Base-by-base conservation (phyloP, 1,284 basidiomycete genomes). In the Cryptococcus floricola region DNA sequence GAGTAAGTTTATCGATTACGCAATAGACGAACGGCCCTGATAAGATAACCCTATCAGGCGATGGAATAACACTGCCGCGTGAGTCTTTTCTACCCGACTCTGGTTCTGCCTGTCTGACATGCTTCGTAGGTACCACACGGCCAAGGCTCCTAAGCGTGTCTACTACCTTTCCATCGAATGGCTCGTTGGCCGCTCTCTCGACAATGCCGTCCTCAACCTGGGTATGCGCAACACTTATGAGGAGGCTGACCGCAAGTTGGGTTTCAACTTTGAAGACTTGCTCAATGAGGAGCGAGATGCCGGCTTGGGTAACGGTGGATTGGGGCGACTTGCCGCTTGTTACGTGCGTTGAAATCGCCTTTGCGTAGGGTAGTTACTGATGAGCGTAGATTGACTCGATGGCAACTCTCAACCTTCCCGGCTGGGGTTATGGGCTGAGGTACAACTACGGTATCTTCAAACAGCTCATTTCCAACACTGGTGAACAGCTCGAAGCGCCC, bases 361-460 rank as follows among this genome's bases (percentile, higher is more conserved):
- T 34, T 2, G 3, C 31, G 10, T 6, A 8, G 4, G 10, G 31
- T 34, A 3, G 10, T 56, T 53, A 49, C 60, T 4, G 48, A 58
- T 16, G 63, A 48, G 12, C 38, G 10, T 53, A 76, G 72, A 75
- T 76, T 39, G 73, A 76, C 58, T 66, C 62, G 62, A 74, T 75
- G 50, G 87, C 91, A 2, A 88, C 87, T 12, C 86, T 90, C 69
- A 87, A 89, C 66, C 79, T 88, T 3, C 86, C 87, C 1, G 83
- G 91, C 38, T 94, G 91, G 89, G 91, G 91, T 44, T 94, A 93
- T 67, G 90, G 90, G 53, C 77, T 93, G 54, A 52, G 76, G 39
- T 90, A 92, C 81, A 86, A 89, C 71, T 93, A 92, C 65, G 91
- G 91, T 66, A 93, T 96, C 77, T 96, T 96, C 83, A 88, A 92